A percentile compares a stretch with the other conserved stretches of the same genome.
Evolutionary conservation across 306 rosid species (phyloP).

Genomic region (Hippophae rhamnoides): DNA sequence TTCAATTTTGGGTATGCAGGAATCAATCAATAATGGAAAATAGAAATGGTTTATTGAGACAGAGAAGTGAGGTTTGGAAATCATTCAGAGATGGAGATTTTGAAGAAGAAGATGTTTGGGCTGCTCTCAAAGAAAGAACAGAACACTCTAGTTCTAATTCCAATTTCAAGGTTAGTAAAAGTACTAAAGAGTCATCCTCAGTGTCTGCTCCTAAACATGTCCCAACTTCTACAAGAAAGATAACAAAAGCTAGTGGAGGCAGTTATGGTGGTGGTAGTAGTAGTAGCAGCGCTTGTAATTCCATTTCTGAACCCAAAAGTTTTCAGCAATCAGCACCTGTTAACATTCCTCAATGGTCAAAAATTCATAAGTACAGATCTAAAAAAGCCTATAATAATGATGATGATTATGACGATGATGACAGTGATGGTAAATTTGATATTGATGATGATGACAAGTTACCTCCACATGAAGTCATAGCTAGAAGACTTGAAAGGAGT

Average conservation of each 20-base stretch:
- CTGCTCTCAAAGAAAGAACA: slow-evolving; percentile 36
- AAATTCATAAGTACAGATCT: slow-evolving; percentile 29
- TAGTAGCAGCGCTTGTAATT: slow-evolving; percentile 16
- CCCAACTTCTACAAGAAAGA: slow-evolving; percentile 51
- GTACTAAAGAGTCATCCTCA: slow-evolving; percentile 19
- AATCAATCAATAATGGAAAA: slow-evolving; percentile 38
- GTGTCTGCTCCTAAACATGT: slow-evolving; percentile 27
- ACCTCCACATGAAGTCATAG: slow-evolving; percentile 80
- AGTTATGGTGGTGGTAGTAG: slow-evolving; percentile 14
- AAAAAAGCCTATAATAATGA: slow-evolving; percentile 26
- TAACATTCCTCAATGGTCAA: slow-evolving; percentile 65
- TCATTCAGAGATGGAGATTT: slow-evolving; percentile 75
- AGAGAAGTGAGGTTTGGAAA: slow-evolving; percentile 65
- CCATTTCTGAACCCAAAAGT: slow-evolving; percentile 31
- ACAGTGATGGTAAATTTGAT: slow-evolving; percentile 8
- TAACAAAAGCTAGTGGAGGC: slow-evolving; percentile 31
- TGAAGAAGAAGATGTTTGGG: slow-evolving; percentile 83
- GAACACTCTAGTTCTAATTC: slow-evolving; percentile 2
- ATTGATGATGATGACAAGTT: slow-evolving; percentile 30
- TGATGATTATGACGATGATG: slow-evolving; percentile 20
- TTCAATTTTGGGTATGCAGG: slow-evolving; percentile 21
- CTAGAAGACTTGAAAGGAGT: slow-evolving; percentile 77
- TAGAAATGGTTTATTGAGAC: slow-evolving; percentile 37
- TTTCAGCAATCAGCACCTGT: slow-evolving; percentile 72
- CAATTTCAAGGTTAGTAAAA: slow-evolving; percentile 5